Conservation (phyloP, 208 protist species). For the Wallacemonas sp. region DNA sequence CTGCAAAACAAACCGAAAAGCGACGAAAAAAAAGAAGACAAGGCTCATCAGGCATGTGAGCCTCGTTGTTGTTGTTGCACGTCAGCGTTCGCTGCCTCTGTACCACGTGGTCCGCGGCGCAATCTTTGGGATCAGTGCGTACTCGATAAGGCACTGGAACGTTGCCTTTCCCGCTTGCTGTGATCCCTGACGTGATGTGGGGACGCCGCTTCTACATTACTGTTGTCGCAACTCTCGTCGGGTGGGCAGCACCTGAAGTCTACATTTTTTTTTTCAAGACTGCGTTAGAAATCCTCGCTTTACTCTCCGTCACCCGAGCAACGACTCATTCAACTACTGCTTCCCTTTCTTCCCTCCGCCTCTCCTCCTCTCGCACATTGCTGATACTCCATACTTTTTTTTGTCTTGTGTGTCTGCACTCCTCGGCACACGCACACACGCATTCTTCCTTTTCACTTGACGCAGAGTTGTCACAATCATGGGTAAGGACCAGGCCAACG, state of each 20-base stretch:
- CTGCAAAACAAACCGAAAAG: slow-evolving; percentile 9
- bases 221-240: too few species aligned
- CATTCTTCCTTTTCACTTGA: not conserved
- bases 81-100: too few species aligned
- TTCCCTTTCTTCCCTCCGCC: not conserved
- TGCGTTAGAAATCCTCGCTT: not conserved
- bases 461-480: slow-evolving; percentile 42
- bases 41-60: too few species aligned
- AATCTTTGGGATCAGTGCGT: too few species aligned
- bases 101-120: too few species aligned
- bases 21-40: not conserved
- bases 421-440: not conserved
- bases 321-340: slow-evolving; percentile 5
- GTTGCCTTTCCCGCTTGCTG: too few species aligned
- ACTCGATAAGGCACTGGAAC: too few species aligned
- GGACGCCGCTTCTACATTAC: too few species aligned
- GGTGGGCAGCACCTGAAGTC: too few species aligned
- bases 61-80: too few species aligned
- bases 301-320: not conserved
- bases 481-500: slow-evolving; percentile 91
- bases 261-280: too few species aligned
- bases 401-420: slow-evolving; percentile 18
- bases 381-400: not conserved
- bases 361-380: not conserved
- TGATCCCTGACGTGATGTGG: too few species aligned